A percentile compares a stretch with the other conserved stretches of the same genome.
Conservation (phyloP, 2,329 filamentous ascomycete genomes). For the Cercospora brassicicola region DNA sequence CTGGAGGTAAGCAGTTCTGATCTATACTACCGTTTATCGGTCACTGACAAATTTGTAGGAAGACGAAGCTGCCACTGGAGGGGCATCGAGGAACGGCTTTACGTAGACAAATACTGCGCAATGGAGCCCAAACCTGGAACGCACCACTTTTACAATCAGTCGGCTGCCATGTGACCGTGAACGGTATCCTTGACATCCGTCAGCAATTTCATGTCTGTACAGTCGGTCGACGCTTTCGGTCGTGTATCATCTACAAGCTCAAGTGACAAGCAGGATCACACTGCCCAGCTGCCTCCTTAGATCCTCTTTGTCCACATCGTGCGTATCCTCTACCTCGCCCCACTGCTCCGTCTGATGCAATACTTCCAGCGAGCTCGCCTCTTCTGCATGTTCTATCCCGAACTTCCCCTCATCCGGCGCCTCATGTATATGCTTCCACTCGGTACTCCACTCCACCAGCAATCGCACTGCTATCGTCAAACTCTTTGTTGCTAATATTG, state of each 20-base stretch:
- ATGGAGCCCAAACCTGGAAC: not conserved
- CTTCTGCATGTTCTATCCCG: conserved; percentile 78
- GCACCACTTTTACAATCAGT: not conserved
- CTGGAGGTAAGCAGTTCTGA: conserved; percentile 67
- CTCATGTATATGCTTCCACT: conserved; percentile 57
- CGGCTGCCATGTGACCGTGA: not conserved
- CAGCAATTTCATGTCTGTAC: not conserved
- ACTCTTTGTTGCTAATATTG: conserved; percentile 81
- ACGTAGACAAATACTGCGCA: conserved; percentile 8
- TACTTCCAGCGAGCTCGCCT: conserved; percentile 78
- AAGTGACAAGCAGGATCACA: conserved; percentile 71
- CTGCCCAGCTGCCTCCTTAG: conserved; percentile 83
- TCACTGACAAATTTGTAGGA: conserved; percentile 15
- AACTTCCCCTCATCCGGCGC: conserved; percentile 54
- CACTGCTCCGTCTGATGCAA: conserved; percentile 86
- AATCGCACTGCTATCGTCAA: conserved; percentile 74
- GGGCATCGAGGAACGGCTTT: conserved; percentile 19
- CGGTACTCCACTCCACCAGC: conserved; percentile 83
- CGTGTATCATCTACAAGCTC: conserved; percentile 3
- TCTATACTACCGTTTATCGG: not conserved
- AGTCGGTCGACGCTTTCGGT: not conserved
- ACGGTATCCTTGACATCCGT: not conserved
- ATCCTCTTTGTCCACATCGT: conserved; percentile 94
- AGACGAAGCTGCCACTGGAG: conserved; percentile 17
- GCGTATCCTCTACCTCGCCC: conserved; percentile 97